Conservation (phyloP, 2,329 filamentous ascomycete genomes). For the Beauveria asiatica region DNA sequence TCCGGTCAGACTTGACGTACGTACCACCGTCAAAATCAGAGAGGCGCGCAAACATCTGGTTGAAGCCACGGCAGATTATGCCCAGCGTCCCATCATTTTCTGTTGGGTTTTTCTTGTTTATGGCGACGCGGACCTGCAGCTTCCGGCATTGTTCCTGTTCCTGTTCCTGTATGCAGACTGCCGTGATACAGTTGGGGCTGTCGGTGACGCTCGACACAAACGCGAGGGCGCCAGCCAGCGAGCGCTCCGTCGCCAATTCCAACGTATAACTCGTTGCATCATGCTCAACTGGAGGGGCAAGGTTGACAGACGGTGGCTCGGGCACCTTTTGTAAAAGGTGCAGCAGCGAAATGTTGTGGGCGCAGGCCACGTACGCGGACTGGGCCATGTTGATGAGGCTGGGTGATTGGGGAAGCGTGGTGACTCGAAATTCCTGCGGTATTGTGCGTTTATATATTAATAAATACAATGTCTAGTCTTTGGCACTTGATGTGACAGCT, state of each 20-base stretch:
- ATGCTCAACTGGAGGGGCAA: accelerated
- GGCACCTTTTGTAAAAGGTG: background rate
- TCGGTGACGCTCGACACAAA: background rate
- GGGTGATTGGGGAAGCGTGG: background rate
- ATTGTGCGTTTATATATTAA: background rate
- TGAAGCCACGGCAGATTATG: background rate
- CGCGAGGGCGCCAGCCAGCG: background rate
- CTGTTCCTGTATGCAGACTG: background rate
- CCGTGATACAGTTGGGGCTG: background rate
- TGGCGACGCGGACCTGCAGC: background rate
- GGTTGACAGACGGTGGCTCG: background rate
- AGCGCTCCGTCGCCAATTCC: background rate
- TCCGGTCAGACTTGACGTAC: background rate
- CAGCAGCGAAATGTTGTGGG: background rate
- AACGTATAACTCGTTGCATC: background rate
- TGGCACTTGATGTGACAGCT: background rate
- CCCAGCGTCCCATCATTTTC: background rate
- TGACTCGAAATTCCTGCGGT: background rate
- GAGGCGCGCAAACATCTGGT: background rate
- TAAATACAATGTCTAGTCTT: background rate
- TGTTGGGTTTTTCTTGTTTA: background rate
- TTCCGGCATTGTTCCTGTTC: too few species aligned
- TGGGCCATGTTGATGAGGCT: background rate
- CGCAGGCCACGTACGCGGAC: background rate
- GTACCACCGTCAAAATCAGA: background rate